Percentiles rank a stretch among this genome's conserved stretches.
phyloP scores from a whole-genome alignment of 495 filamentous ascomycete genomes.

The Aspergillus sclerotiicarbonarius region DNA sequence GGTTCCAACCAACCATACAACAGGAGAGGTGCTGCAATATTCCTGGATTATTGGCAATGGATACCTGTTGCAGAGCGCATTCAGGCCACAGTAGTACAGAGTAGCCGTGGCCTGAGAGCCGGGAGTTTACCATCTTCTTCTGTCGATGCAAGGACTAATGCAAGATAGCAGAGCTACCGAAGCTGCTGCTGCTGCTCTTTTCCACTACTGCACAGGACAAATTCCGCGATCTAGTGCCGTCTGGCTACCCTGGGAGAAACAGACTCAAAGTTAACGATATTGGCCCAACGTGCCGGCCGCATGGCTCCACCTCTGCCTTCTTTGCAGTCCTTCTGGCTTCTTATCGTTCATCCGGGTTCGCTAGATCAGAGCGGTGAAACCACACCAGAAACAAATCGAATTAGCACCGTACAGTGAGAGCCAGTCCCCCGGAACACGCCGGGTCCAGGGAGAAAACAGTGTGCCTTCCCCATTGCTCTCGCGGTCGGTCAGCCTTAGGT shows the following conservation, averaged over 20 bases:
- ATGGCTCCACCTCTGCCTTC: constrained; percentile 18
- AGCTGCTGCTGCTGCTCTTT: constrained; percentile 21
- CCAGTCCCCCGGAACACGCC: constrained; percentile 28
- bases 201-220: constrained; percentile 22
- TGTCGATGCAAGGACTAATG: constrained; percentile 26
- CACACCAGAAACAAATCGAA: constrained; percentile 18
- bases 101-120: constrained; percentile 15
- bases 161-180: constrained; percentile 27
- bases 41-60: constrained; percentile 12
- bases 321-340: constrained; percentile 14
- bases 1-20: constrained; percentile 11
- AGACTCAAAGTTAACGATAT: constrained; percentile 21
- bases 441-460: constrained; percentile 20
- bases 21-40: constrained; percentile 12
- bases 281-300: constrained; percentile 25
- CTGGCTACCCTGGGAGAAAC: constrained; percentile 14
- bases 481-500: background rate
- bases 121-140: constrained; percentile 22
- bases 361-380: constrained; percentile 27
- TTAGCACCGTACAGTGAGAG: constrained; percentile 8
- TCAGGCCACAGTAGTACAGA: constrained; percentile 17
- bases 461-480: background rate
- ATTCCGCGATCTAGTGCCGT: constrained; percentile 20
- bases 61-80: constrained; percentile 6
- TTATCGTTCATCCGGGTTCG: constrained; percentile 25